Evolutionary conservation across 257 asterid genomes (phyloP), one percentile per base, ranked within the genome.

Genomic region (Avicennia marina): DNA sequence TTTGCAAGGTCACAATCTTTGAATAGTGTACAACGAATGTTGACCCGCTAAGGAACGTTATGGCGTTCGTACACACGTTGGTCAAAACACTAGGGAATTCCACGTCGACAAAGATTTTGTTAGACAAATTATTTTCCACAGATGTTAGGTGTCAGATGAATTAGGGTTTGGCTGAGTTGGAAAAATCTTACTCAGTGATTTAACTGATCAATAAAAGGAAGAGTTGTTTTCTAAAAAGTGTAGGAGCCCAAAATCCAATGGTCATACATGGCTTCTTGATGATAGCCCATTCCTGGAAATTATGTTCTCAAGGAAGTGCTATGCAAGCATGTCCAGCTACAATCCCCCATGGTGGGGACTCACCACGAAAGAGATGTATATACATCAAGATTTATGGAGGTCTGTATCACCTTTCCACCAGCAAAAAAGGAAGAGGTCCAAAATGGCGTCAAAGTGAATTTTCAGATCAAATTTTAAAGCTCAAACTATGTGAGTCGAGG

Each of bases 271-370:
- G 51, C 58, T 34, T 44, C 40, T 46, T n/a, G n/a, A n/a, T 5
- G 38, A 60, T 40, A 58, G 50, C 13, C 41, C 11, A 3, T 33
- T 48, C 11, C 21, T 10, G 4, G 20, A 4, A 26, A 31, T 11
- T 19, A 53, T 59, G 62, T 40, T 15, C 34, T 27, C n/a, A n/a
- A n/a, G 39, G 52, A 48, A 39, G 47, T 47, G 41, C 25, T 11
- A 42, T 49, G 58, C 20, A 34, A 29, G 8, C 11, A 41, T 53
- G 68, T 55, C 77, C 45, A 15, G 46, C 60, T 60, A 61, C 63
- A 71, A 62, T 40, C 68, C 40, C 55, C 33, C 17, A 20, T 50
- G 56, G 70, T 72, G 78, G 73, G 61, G 62, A 38, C 73, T 61
- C 69, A 56, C 69, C 53, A 67, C 39, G 58, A 62, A 62, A 34